Conservation (phyloP, 179 eudicot species). For the Sideroxylon spinosum region DNA sequence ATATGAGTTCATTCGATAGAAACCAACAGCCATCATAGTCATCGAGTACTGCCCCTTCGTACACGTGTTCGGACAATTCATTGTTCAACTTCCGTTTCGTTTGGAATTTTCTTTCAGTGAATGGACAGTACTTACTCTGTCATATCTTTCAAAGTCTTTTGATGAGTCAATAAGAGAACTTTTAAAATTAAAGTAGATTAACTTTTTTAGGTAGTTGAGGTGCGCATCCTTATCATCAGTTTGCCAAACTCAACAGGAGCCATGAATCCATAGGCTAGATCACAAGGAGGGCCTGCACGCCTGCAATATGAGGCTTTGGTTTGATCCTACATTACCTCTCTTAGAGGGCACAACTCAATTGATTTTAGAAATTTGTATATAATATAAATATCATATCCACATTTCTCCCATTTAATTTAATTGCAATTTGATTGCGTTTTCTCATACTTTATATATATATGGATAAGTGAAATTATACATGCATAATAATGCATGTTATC, state of each 20-base stretch:
- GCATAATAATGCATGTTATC: no score
- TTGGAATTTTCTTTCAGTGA: not conserved
- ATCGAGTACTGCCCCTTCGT: slow-evolving; percentile 21
- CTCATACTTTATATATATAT: no score
- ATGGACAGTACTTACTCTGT: no score
- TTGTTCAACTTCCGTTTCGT: not conserved
- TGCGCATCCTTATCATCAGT: not conserved
- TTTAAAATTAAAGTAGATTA: no score
- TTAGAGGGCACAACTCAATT: slow-evolving; percentile 16
- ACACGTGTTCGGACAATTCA: slow-evolving; percentile 37
- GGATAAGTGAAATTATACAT: no score
- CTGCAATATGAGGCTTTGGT: slow-evolving; percentile 18
- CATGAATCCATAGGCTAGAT: not conserved
- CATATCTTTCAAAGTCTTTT: no score
- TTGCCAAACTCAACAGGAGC: not conserved
- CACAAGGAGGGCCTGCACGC: not conserved
- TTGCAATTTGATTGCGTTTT: not conserved
- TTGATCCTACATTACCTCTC: slow-evolving; percentile 16
- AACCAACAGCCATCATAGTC: slow-evolving; percentile 22
- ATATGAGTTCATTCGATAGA: no score
- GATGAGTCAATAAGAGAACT: no score
- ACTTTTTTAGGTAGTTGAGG: no score
- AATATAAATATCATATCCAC: not conserved
- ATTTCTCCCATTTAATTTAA: not conserved
- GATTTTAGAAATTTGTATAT: slow-evolving; percentile 10